A percentile compares a stretch with the other conserved stretches of the same genome.
Conservation (phyloP, 2,329 filamentous ascomycete species). For the Drechmeria coniospora region DNA sequence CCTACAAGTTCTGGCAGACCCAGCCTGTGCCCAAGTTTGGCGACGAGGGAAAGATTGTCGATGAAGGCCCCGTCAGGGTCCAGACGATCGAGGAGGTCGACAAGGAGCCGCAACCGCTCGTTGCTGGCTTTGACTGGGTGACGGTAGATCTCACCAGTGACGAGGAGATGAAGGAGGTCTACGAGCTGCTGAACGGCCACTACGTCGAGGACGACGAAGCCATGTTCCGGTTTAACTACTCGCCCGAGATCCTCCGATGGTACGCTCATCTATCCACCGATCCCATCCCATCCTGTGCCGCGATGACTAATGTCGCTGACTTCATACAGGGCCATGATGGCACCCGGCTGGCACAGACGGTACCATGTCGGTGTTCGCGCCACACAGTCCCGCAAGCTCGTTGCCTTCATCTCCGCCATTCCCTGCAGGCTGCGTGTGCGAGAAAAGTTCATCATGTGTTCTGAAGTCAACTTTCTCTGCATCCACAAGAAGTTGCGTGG, state of each 20-base stretch:
- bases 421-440: constrained; percentile 73
- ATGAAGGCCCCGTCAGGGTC: constrained; percentile 72
- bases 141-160: constrained; percentile 73
- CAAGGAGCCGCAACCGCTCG: constrained; percentile 57
- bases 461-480: constrained; percentile 96
- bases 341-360: constrained; percentile 82
- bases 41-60: constrained; percentile 35
- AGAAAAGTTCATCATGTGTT: constrained; percentile 56
- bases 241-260: constrained; percentile 77
- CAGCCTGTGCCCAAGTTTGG: constrained; percentile 85
- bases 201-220: constrained; percentile 96
- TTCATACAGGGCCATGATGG: constrained; percentile 72
- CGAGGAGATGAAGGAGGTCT: constrained; percentile 72
- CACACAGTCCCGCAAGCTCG: constrained; percentile 66
- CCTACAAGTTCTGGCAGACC: constrained; percentile 97
- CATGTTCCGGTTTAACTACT: constrained; percentile 97
- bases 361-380: constrained; percentile 94
- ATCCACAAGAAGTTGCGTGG: constrained; percentile 95
- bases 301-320: constrained; percentile 4
- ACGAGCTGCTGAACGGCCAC: constrained; percentile 79
- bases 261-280: constrained; percentile 21
- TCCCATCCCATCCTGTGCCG: background rate
- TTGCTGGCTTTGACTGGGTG: constrained; percentile 87
- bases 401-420: constrained; percentile 91
- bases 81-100: constrained; percentile 67